phyloP scores from a whole-genome alignment of 106 monocot species.

The Dendrobium officinale region DNA sequence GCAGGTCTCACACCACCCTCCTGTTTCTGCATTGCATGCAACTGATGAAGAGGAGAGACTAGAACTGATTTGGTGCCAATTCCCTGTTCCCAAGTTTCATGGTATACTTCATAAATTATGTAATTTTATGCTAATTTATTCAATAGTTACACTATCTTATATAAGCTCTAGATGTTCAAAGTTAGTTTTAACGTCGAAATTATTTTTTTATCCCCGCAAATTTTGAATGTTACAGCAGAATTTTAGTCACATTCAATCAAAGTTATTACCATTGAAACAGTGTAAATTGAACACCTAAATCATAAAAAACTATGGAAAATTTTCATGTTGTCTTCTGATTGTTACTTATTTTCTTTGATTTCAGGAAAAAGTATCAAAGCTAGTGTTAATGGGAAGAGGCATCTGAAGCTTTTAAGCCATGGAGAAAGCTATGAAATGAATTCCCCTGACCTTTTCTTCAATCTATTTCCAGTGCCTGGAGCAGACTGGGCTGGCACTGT shows the following conservation, averaged over 20 bases:
- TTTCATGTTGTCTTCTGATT: no score
- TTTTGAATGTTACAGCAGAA: no score
- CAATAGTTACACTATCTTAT: no score
- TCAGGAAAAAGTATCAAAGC: conserved; percentile 65
- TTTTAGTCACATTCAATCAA: no score
- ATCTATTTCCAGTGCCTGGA: conserved; percentile 52
- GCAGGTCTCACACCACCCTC: conserved; percentile 90
- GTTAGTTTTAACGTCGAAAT: background rate
- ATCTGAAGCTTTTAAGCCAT: conserved; percentile 40
- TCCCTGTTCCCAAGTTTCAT: conserved; percentile 60
- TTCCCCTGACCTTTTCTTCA: conserved; percentile 64
- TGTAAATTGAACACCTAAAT: background rate
- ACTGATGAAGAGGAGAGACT: conserved; percentile 46
- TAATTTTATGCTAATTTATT: no score
- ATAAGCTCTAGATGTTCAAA: no score
- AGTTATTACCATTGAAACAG: no score
- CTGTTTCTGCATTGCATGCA: conserved; percentile 81
- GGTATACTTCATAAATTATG: conserved; percentile 31
- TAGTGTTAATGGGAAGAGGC: conserved; percentile 55
- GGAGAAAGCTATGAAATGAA: conserved; percentile 76
- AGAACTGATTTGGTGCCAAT: conserved; percentile 77
- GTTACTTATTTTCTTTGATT: background rate
- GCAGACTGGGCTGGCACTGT: conserved; percentile 69
- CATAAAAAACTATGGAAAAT: no score
- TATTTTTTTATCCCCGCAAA: background rate